phyloP scores from a whole-genome alignment of 148 eudicot genomes.

The Arctostaphylos glauca region DNA sequence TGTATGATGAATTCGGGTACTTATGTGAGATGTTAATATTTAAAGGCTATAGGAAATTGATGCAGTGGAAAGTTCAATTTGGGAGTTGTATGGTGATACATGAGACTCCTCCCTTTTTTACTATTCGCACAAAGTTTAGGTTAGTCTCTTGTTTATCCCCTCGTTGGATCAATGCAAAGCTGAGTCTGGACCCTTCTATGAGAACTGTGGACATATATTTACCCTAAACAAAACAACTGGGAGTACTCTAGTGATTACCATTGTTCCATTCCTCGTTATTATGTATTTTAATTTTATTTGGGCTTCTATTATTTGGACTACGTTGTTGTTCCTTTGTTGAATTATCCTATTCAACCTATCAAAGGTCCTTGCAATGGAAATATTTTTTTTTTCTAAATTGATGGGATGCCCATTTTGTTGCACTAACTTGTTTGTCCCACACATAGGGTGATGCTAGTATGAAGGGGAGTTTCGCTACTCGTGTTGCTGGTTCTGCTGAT shows the following conservation, averaged over 20 bases:
- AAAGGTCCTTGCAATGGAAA: background rate
- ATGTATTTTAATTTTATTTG: background rate
- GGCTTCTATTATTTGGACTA: background rate
- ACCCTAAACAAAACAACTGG: background rate
- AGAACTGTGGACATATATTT: background rate
- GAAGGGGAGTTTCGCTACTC: conserved; percentile 92
- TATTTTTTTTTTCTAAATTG: background rate
- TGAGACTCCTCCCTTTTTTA: no score
- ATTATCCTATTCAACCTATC: background rate
- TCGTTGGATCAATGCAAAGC: no score
- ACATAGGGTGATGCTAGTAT: conserved; percentile 83
- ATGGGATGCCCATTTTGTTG: background rate
- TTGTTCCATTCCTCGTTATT: background rate
- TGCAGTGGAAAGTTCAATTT: no score
- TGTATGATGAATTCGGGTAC: no score
- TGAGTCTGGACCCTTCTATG: no score
- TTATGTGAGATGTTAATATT: no score
- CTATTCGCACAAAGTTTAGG: no score
- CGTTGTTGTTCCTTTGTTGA: conserved; percentile 1
- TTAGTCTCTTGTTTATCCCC: no score
- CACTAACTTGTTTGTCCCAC: conserved; percentile 1
- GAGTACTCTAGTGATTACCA: background rate
- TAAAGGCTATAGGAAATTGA: no score
- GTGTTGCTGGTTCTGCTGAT: conserved; percentile 93
- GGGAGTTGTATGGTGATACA: no score